Base-by-base conservation (phyloP, 768 basidiomycete genomes). In the Amanita rimosa region DNA sequence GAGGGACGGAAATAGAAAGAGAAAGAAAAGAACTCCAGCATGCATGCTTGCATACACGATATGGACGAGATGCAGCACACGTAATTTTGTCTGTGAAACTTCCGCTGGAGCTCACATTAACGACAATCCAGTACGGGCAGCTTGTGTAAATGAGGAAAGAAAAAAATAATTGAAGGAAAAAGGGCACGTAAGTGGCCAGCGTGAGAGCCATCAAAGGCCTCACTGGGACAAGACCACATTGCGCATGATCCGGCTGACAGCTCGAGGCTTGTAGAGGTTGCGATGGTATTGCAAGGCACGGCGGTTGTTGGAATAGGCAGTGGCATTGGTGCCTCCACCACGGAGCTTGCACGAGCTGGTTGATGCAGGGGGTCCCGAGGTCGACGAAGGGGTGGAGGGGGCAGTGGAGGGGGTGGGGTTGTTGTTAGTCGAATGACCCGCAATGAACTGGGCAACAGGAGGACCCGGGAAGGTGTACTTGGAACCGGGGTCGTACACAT, bases 401-500 rank as follows among this genome's bases (percentile, higher is more conserved):
- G 22, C 22, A n/a, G n/a, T n/a, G 22, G 22, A 24, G 22, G 13
- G 4, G 4, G 31, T 31, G 9, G 31, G 4, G 3, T 10, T 11
- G 13, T 31, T 46, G 10, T 56, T 60, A 22, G 31, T 11, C 3
- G 31, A 13, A 31, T 13, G 7, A 4, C 31, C 31, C 13, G 49
- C 33, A 41, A 70, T 61, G 46, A 77, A 68, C 17, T 65, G 50
- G 4, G 75, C 75, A 19, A 79, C 56, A 4, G 64, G 52, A 19
- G 78, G 79, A 0, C 79, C 79, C 4, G 79, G 78, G 60, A 77
- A 79, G 14, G 51, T 42, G 57, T 78, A 72, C 2, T 52, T 31
- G 16, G 56, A 56, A 10, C 51, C 53, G 17, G 56, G 9, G 54
- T 68, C 52, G 57, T 61, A 74, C 14, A 68, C 58, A 55, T 62